Conservation (phyloP, 208 protist species). For the Wallacemonas collosoma region DNA sequence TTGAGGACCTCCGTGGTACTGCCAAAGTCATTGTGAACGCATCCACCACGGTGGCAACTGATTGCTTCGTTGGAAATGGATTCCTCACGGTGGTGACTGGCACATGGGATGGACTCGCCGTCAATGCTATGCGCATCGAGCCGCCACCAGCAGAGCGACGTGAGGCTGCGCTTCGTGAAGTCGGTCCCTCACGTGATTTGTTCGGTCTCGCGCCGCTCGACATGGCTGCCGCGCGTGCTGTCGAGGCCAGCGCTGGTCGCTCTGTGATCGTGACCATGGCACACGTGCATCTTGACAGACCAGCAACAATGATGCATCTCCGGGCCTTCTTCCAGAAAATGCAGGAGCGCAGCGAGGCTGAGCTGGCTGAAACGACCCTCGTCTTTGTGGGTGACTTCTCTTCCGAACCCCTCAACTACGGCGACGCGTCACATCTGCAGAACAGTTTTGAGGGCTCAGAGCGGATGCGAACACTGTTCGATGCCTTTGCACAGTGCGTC, state of each 20-base stretch:
- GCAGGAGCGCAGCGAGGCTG: constrained; percentile 76
- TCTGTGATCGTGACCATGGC: constrained; percentile 81
- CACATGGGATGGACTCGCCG: constrained; percentile 45
- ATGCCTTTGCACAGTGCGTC: constrained; percentile 61
- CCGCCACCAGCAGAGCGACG: constrained; percentile 80
- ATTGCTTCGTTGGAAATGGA: constrained; percentile 59
- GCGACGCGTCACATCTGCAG: constrained; percentile 79
- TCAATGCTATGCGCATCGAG: constrained; percentile 52
- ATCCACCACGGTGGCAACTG: not conserved
- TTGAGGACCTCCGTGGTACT: constrained; percentile 72
- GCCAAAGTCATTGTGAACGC: constrained; percentile 26
- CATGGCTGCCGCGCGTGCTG: constrained; percentile 35
- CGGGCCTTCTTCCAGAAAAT: constrained; percentile 77
- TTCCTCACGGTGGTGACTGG: constrained; percentile 76
- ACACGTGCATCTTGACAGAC: constrained; percentile 81
- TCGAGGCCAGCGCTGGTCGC: constrained; percentile 72
- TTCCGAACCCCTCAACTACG: constrained; percentile 64
- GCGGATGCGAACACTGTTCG: constrained; percentile 46
- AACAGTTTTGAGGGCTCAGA: constrained; percentile 67
- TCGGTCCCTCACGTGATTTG: constrained; percentile 55
- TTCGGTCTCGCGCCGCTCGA: constrained; percentile 74
- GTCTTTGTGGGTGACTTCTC: constrained; percentile 83
- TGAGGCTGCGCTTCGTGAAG: constrained; percentile 56
- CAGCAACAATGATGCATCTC: constrained; percentile 52
- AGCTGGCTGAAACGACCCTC: constrained; percentile 80